phyloP scores from a whole-genome alignment of 192 early-diverging fungal genomes.

The Chytriomyces hyalinus region DNA sequence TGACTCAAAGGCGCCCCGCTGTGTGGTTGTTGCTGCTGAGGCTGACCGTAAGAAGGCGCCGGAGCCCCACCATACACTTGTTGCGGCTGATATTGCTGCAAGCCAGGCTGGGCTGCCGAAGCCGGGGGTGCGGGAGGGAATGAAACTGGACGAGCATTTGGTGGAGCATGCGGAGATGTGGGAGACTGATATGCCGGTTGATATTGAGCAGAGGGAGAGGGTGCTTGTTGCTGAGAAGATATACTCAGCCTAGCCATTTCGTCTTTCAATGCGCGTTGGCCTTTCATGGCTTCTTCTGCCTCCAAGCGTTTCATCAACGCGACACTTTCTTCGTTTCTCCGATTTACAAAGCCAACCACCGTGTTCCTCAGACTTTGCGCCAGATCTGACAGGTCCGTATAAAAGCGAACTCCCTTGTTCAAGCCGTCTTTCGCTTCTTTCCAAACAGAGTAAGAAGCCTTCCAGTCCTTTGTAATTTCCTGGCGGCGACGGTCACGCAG shows the following conservation, averaged over 20 bases:
- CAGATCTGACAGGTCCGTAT: constrained; percentile 63
- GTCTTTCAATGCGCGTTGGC: constrained; percentile 66
- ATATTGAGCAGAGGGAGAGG: background rate
- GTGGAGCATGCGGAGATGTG: constrained; percentile 3
- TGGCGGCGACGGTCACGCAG: constrained; percentile 76
- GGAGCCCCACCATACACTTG: constrained; percentile 32
- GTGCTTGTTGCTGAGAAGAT: background rate
- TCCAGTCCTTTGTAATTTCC: constrained; percentile 69
- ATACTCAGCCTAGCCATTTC: constrained; percentile 60
- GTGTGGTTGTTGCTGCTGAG: background rate
- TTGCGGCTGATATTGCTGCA: constrained; percentile 25
- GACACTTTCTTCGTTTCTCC: constrained; percentile 67
- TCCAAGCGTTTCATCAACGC: constrained; percentile 59
- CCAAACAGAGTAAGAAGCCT: constrained; percentile 67
- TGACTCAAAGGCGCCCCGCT: background rate
- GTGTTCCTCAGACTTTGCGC: constrained; percentile 62
- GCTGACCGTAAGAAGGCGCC: background rate
- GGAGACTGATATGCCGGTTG: background rate
- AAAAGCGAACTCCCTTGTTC: constrained; percentile 73
- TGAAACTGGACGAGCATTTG: background rate
- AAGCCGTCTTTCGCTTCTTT: constrained; percentile 72
- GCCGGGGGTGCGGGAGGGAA: background rate
- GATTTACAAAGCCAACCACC: constrained; percentile 60
- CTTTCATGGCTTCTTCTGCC: constrained; percentile 57
- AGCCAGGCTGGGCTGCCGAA: background rate